Base-by-base conservation (phyloP, 352 stramenopile genomes). In the Plasmopara muralis region DNA sequence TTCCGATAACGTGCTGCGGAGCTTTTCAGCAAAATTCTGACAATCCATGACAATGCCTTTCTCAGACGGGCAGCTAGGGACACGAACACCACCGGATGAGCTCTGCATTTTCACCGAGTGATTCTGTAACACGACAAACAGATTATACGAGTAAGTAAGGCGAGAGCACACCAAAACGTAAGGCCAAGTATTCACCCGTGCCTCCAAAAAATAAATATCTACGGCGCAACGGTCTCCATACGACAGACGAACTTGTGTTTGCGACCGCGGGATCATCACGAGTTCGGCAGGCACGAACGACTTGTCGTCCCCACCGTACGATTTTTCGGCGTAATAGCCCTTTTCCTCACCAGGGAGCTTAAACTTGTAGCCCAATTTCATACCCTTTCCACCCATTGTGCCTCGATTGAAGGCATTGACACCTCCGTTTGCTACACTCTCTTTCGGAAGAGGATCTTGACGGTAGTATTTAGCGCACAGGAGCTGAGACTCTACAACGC, bases 121-220 rank as follows among this genome's bases (percentile, higher is more conserved):
- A 68, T 93, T 88, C 82, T 93, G 16, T 15, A 48, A 13, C 34
- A 50, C 4, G 20, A 46, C 52, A 43, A 48, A 20, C 4, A 43
- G 30, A 50, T 5, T 14, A 50, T 8, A 63, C 6, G 37, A 62
- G n/a, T 56, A 40, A 55, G 15, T 52, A 33, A 50, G 18, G 15
- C 34, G 13, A 2, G 40, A 41, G 33, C 15, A 47, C 13, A 12
- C n/a, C 6, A 28, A 43, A 40, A 15, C 15, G 52, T 37, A 25
- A 25, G 1, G 20, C 20, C 20, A 25, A 25, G 20, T 25, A 25
- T 25, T 25, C 40, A 12, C 0, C 48, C 65, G 33, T 64, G 91
- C 83, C 83, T 91, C 77, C 56, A 93, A 71, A 49, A 93, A 93
- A 88, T 88, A 91, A 85, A 93, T 88, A 88, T 93, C 83, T 67